These are phyloP conservation scores for Pseudogymnoascus sp. DNA, from an alignment of 2,329 filamentous ascomycete species.

Conservation along the genomic window DNA sequence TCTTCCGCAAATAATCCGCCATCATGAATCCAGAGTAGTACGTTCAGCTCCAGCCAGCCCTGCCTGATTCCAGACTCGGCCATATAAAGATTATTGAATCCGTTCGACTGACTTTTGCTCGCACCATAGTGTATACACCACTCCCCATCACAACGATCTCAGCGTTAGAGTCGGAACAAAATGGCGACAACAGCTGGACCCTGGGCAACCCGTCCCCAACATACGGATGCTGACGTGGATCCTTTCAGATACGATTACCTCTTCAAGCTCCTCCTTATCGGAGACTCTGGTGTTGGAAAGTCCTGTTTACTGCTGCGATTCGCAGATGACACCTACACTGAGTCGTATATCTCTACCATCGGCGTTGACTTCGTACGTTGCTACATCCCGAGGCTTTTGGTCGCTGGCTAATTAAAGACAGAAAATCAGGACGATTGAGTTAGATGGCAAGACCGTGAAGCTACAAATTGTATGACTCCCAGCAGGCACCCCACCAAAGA, in stretches of 20 bases:
- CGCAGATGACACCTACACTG: slow-evolving; percentile 97
- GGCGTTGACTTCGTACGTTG: slow-evolving; percentile 90
- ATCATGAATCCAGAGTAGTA: slow-evolving; percentile 82
- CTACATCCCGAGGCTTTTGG: background rate
- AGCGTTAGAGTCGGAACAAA: slow-evolving; percentile 12
- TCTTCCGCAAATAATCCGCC: slow-evolving; percentile 25
- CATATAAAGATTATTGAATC: slow-evolving; percentile 3
- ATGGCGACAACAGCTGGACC: background rate
- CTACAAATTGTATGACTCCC: slow-evolving; percentile 79
- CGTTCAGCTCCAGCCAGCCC: background rate
- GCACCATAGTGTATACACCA: slow-evolving; percentile 21
- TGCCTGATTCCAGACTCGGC: slow-evolving; percentile 3
- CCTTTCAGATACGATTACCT: slow-evolving; percentile 93
- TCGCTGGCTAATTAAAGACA: slow-evolving; percentile 31
- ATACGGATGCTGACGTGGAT: slow-evolving; percentile 19
- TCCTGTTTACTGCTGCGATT: slow-evolving; percentile 97
- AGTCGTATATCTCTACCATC: slow-evolving; percentile 99
- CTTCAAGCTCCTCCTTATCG: slow-evolving; percentile 99
- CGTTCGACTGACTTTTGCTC: background rate
- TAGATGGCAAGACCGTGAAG: slow-evolving; percentile 99
- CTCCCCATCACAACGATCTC: slow-evolving; percentile 19
- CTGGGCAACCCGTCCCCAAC: background rate
- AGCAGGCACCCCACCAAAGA: background rate
- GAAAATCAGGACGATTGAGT: slow-evolving; percentile 99
- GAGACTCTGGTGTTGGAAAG: slow-evolving; percentile 99